Base-by-base conservation (phyloP, 768 basidiomycete species). In the Tulasnella sp. region DNA sequence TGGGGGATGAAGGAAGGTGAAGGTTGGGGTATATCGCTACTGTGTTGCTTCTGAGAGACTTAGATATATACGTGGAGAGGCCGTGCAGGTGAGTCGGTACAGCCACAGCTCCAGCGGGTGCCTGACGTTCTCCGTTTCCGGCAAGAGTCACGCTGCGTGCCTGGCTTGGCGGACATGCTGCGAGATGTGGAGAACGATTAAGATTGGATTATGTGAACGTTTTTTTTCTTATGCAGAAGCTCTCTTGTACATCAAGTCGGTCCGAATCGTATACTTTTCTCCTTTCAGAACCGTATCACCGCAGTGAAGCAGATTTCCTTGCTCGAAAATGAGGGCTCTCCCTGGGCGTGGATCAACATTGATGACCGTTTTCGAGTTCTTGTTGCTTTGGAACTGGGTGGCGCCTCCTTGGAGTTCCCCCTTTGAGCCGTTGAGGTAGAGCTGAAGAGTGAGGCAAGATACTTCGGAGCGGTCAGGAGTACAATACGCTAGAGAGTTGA, bases 381-480 rank as follows among this genome's bases (percentile, higher is more conserved):
- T 22, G 36, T 44, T 34, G 41, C 44, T 71, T 26, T 9, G 16
- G 37, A 74, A 72, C 14, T 73, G 72, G 12, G 74, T 74, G 4
- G 74, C 74, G 12, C 74, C 74, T 22, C 74, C 74, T 63, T 73
- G 34, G 19, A 74, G 22, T 7, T n/a, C 37, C 35, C 67, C 39
- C 16, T 22, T 42, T 8, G 73, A 63, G 14, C 74, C 74, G 47
- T 74, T 74, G 7, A 74, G 73, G 35, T 74, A 74, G 11, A 74
- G 32, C 64, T 74, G 74, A 17, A 74, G 22, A 34, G 74, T 74
- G 35, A 39, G 65, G 73, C 74, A 74, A 14, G 72, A 73, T 32
- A 74, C 39, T 47, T 74, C 73, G 1, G 52, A 65, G 1, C 39
- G 22, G 36, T 74, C 73, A 32, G 72, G 68, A 3, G 72, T 67